Conservation (phyloP, 495 filamentous ascomycete genomes). For the Oleoguttula mirabilis region DNA sequence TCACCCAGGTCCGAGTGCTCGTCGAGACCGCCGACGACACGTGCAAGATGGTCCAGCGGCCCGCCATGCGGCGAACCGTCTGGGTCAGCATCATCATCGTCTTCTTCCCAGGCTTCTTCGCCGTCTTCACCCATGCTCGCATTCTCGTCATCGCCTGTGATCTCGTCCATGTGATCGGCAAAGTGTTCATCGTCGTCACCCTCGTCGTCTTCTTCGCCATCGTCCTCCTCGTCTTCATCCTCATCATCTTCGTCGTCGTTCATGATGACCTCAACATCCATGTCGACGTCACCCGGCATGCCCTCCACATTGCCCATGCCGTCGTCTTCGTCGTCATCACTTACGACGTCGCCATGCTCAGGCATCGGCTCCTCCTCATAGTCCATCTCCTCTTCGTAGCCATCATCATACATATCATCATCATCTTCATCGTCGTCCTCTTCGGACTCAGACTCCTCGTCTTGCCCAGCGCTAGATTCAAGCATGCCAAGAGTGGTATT, state of each 20-base stretch:
- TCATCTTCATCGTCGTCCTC: constrained; percentile 68
- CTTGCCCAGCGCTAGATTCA: constrained; percentile 54
- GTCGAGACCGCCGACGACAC: constrained; percentile 8
- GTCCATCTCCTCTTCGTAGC: constrained; percentile 79
- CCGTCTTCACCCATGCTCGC: constrained; percentile 46
- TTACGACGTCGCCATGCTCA: constrained; percentile 68
- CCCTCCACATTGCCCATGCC: constrained; percentile 78
- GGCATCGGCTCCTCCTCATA: constrained; percentile 67
- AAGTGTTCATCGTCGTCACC: constrained; percentile 35
- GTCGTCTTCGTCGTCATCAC: constrained; percentile 81
- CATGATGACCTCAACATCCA: constrained; percentile 22
- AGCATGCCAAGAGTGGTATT: constrained; percentile 94
- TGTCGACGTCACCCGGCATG: constrained; percentile 51
- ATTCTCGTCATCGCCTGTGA: constrained; percentile 52
- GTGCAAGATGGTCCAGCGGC: constrained; percentile 18
- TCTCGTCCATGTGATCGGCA: constrained; percentile 28
- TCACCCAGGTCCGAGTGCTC: constrained; percentile 3
- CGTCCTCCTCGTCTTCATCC: constrained; percentile 49
- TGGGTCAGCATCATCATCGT: constrained; percentile 36
- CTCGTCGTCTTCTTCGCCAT: constrained; percentile 48
- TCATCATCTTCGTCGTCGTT: constrained; percentile 42
- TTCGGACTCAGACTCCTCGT: constrained; percentile 56
- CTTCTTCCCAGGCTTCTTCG: constrained; percentile 53
- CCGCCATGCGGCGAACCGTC: constrained; percentile 20
- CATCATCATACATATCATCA: constrained; percentile 35